Evolutionary conservation across 495 filamentous ascomycete genomes (phyloP).

Genomic region (Hypoxylon crocopeplum): DNA sequence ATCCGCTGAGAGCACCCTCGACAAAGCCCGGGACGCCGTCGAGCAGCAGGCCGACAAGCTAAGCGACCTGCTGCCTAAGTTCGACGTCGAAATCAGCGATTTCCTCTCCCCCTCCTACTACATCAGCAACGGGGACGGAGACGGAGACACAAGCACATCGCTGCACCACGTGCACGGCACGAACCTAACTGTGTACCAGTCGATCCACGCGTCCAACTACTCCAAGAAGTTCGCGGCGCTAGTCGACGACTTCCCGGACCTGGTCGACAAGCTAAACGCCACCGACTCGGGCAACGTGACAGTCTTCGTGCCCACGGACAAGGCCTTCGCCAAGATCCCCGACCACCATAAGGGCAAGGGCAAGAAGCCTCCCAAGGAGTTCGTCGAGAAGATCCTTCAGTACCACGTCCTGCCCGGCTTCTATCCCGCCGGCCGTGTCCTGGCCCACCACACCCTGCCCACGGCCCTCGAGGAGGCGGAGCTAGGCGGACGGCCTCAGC

Average conservation of each 20-base stretch:
- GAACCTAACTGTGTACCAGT: constrained; percentile 77
- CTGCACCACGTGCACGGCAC: constrained; percentile 42
- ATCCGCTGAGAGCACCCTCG: constrained; percentile 48
- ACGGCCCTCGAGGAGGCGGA: constrained; percentile 62
- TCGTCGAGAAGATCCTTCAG: constrained; percentile 66
- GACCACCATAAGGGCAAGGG: constrained; percentile 48
- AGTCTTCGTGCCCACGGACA: constrained; percentile 79
- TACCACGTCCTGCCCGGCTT: constrained; percentile 75
- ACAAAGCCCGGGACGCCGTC: constrained; percentile 45
- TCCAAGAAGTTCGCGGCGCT: constrained; percentile 77
- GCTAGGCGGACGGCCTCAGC: constrained; percentile 69
- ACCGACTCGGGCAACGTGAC: constrained; percentile 76
- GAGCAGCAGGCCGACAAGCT: constrained; percentile 38
- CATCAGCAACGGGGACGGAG: constrained; percentile 14
- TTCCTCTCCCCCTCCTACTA: constrained; percentile 35
- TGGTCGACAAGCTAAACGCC: constrained; percentile 73
- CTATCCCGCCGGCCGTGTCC: constrained; percentile 64
- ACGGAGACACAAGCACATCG: no score
- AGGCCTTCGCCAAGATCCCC: constrained; percentile 73
- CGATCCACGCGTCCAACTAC: constrained; percentile 75
- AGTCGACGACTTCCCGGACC: constrained; percentile 70
- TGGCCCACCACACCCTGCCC: constrained; percentile 72
- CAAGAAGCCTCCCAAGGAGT: constrained; percentile 64
- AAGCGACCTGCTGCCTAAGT: constrained; percentile 14
- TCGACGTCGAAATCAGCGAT: constrained; percentile 14